Conservation (phyloP, 1,284 basidiomycete species). For the Moesziomyces parantarcticus region DNA sequence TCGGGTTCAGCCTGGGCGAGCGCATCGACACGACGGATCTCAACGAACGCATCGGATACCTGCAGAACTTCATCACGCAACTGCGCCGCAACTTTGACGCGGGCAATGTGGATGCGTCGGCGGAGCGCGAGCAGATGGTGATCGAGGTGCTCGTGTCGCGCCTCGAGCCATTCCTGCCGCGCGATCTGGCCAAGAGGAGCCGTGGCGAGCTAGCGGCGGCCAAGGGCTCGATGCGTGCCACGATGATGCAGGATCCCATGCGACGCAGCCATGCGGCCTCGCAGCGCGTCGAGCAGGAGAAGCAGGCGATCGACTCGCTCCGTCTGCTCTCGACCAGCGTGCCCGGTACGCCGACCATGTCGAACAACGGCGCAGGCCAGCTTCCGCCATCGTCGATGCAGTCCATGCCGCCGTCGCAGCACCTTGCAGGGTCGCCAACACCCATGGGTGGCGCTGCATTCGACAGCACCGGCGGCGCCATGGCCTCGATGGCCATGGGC, state of each 20-base stretch:
- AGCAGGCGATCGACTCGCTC: constrained; percentile 45
- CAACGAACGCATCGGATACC: constrained; percentile 40
- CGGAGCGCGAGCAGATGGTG: constrained; percentile 47
- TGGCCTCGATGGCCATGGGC: constrained; percentile 6
- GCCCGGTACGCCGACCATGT: constrained; percentile 42
- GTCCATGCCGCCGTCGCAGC: constrained; percentile 15
- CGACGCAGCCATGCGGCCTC: constrained; percentile 15
- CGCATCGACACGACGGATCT: constrained; percentile 34
- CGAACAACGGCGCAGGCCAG: constrained; percentile 6
- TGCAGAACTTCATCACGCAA: constrained; percentile 48
- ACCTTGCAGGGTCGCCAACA: constrained; percentile 18
- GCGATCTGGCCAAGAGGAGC: constrained; percentile 30
- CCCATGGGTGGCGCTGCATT: constrained; percentile 15
- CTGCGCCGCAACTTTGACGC: constrained; percentile 44
- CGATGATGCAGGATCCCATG: constrained; percentile 38
- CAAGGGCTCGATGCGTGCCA: constrained; percentile 41
- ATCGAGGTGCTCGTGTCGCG: constrained; percentile 47
- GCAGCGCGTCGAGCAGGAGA: constrained; percentile 36
- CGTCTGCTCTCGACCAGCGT: constrained; percentile 30
- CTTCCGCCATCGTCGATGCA: constrained; percentile 9
- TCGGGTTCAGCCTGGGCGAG: constrained; percentile 43
- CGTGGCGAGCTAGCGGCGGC: constrained; percentile 41
- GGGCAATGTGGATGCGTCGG: constrained; percentile 47
- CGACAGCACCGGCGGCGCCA: neutral
- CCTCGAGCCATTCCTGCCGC: constrained; percentile 39